A percentile compares a stretch with the other conserved stretches of the same genome.
phyloP scores from a whole-genome alignment of 176 grass and related monocot genomes.

The Carex pumila region DNA sequence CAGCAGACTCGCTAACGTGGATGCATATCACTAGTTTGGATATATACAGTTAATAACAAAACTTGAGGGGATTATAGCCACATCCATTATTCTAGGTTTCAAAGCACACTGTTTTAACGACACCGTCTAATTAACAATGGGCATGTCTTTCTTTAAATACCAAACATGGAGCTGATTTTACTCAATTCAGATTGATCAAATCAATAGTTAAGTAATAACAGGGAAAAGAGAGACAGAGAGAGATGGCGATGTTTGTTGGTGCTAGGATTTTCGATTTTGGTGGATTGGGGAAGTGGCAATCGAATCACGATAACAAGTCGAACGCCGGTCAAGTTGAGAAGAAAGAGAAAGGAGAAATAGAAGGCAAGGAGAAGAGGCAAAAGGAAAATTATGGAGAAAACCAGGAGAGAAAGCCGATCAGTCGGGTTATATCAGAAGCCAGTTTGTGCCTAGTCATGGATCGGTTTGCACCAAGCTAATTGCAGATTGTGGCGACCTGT shows the following conservation, averaged over 20 bases:
- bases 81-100: background rate
- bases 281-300: background rate
- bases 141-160: background rate
- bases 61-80: background rate
- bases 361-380: background rate
- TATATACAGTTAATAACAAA: background rate
- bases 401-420: background rate
- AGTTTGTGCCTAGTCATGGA: slow-evolving; percentile 5
- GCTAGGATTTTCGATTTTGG: background rate
- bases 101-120: slow-evolving; percentile 1
- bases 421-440: background rate
- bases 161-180: background rate
- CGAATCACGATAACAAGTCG: background rate
- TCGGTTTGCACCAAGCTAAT: slow-evolving; percentile 9
- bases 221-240: background rate
- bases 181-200: background rate
- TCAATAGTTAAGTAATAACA: background rate
- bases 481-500: background rate
- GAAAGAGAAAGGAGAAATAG: background rate
- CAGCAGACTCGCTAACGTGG: background rate
- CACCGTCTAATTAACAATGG: background rate
- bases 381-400: background rate
- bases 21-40: background rate
- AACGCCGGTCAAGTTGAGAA: background rate
- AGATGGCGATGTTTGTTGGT: background rate